These are phyloP conservation scores for Croton laevigatus DNA, from an alignment of 441 rosid genomes.

Conservation along the genomic window DNA sequence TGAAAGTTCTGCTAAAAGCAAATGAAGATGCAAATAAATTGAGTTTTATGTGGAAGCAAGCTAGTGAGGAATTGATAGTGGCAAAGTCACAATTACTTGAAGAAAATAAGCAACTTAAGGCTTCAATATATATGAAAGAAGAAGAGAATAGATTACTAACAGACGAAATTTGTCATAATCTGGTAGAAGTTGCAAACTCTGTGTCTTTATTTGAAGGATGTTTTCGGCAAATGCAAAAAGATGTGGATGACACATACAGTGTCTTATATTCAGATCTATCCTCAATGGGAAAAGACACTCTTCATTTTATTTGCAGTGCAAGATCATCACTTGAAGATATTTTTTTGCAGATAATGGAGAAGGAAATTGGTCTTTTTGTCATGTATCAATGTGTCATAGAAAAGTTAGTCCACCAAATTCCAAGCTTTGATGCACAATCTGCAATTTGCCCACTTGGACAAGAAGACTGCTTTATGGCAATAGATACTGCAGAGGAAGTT, in stretches of 20 bases:
- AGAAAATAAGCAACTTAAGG: slow-evolving; percentile 63
- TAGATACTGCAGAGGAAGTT: slow-evolving; percentile 20
- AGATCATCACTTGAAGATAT: slow-evolving; percentile 55
- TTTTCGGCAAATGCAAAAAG: slow-evolving; percentile 55
- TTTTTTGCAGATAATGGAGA: slow-evolving; percentile 51
- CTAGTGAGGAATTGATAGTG: slow-evolving; percentile 49
- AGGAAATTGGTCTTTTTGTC: slow-evolving; percentile 47
- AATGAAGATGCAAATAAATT: slow-evolving; percentile 55
- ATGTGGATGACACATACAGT: slow-evolving; percentile 50
- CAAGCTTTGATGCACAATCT: slow-evolving; percentile 30
- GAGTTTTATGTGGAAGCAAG: slow-evolving; percentile 56
- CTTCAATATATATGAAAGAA: slow-evolving; percentile 47
- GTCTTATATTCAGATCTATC: slow-evolving; percentile 44
- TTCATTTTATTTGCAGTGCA: slow-evolving; percentile 36
- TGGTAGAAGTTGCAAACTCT: slow-evolving; percentile 46
- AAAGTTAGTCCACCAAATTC: slow-evolving; percentile 34
- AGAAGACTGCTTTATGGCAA: slow-evolving; percentile 24
- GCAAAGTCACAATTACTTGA: slow-evolving; percentile 51
- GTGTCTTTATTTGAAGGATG: slow-evolving; percentile 58
- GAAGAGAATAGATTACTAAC: slow-evolving; percentile 48
- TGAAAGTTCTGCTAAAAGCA: slow-evolving; percentile 63
- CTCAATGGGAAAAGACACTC: slow-evolving; percentile 48
- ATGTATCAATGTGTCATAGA: slow-evolving; percentile 50
- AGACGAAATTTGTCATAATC: slow-evolving; percentile 39
- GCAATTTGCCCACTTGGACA: slow-evolving; percentile 23